These are phyloP conservation scores for Selaginella tamariscina DNA, from an alignment of 75 land plant species.

Conservation along the genomic window DNA sequence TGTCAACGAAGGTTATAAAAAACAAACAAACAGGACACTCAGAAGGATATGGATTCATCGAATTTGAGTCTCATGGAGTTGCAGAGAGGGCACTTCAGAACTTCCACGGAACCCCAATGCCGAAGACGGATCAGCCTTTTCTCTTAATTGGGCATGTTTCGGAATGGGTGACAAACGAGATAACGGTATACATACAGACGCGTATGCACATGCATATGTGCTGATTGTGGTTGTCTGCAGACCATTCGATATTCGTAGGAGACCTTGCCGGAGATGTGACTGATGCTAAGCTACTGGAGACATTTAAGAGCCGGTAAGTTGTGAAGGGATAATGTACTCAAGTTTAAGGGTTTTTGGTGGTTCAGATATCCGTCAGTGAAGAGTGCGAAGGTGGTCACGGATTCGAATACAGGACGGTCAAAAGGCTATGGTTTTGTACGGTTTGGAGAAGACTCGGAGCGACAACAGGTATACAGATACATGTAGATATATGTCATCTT, in stretches of 20 bases:
- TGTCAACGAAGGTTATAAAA: conserved; percentile 61
- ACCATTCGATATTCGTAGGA: conserved; percentile 82
- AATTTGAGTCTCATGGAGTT: conserved; percentile 58
- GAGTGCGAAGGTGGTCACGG: conserved; percentile 88
- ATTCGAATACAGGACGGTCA: conserved; percentile 66
- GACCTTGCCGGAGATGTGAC: conserved; percentile 90
- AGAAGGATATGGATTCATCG: conserved; percentile 90
- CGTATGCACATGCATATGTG: too few relatives aligned
- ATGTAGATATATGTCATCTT: too few relatives aligned
- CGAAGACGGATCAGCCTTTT: conserved; percentile 59
- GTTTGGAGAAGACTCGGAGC: conserved; percentile 78
- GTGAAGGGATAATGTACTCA: too few relatives aligned
- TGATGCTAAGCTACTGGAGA: conserved; percentile 69
- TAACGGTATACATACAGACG: too few relatives aligned
- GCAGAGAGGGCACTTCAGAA: conserved; percentile 68
- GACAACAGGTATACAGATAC: too few relatives aligned
- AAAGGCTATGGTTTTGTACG: conserved; percentile 84
- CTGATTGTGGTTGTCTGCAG: too few relatives aligned
- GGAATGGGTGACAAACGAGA: conserved; percentile 75
- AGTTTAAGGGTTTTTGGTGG: too few relatives aligned
- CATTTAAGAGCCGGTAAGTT: conserved; percentile 48
- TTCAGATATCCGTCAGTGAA: conserved; percentile 78
- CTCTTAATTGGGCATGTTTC: conserved; percentile 83
- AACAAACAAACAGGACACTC: conserved; percentile 69
- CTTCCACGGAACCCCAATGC: conserved; percentile 75